Evolutionary conservation across 2,329 filamentous ascomycete species (phyloP).

Genomic region (Botrytis fabae): DNA sequence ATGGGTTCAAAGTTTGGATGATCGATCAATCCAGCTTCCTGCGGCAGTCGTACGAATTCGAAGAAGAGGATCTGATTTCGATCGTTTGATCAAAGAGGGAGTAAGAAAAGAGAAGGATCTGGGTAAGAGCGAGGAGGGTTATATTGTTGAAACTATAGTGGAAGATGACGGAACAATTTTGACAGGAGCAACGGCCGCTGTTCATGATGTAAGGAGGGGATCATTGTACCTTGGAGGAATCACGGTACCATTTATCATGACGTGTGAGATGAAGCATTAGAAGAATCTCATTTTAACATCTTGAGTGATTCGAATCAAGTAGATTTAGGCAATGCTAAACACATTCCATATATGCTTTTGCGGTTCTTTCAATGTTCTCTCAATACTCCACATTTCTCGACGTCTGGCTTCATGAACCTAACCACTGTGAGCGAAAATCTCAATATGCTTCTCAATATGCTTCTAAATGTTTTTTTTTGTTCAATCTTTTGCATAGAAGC

Average conservation of each 20-base stretch:
- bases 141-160: conserved; percentile 14
- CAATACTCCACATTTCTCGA: background rate
- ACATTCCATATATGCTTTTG: background rate
- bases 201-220: conserved; percentile 16
- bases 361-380: background rate
- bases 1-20: conserved; percentile 31
- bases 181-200: background rate
- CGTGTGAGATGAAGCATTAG: conserved; percentile 9
- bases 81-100: background rate
- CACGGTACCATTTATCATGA: conserved; percentile 5
- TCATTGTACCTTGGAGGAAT: conserved; percentile 19
- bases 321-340: background rate
- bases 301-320: background rate
- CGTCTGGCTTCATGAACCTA: no score
- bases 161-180: conserved; percentile 18
- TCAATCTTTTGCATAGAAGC: background rate
- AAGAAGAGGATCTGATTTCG: conserved; percentile 5
- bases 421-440: background rate
- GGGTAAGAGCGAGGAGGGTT: conserved; percentile 2
- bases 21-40: conserved; percentile 28
- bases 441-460: background rate
- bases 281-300: background rate
- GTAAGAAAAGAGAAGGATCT: background rate
- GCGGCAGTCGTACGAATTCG: conserved; percentile 13
- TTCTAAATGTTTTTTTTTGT: background rate